Evolutionary conservation across 1,284 basidiomycete species (phyloP), one percentile per base, ranked within the genome.

Genomic region (Sporisorium exsertum): DNA sequence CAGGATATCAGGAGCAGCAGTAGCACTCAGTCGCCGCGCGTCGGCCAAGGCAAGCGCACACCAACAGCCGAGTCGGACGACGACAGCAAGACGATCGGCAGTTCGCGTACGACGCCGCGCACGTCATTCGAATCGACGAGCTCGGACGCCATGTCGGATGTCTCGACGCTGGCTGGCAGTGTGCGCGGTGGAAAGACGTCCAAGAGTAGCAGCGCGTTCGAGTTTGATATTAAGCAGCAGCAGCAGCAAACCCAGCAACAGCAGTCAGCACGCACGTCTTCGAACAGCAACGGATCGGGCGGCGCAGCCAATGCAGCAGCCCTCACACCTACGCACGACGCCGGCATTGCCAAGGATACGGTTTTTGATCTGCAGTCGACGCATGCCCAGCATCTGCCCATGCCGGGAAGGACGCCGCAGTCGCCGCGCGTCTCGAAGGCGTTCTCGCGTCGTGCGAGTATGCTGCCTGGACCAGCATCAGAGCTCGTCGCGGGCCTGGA

Each of bases 361-460:
- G 68, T 75, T 4, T 83, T 83, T 40, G 81, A 83, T 46, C 71
- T 83, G 40, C 81, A 83, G 29, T 74, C 70, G n/a, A 64, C 67
- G 22, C 72, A 75, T 20, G 67, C 76, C 1, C 66, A 75, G 13
- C 66, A 66, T 4, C 72, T 55, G 12, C 74, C 70, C 0, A 69
- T 63, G 20, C 64, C 63, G 5, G 74, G 68, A 15, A 45, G 56
- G 13, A 60, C 58, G 32, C 73, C 70, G 15, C 65, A 62, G 32
- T 77, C 78, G 24, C 73, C 71, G 2, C 73, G 80, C 9, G 58
- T 83, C 15, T 78, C 77, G 22, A 54, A 68, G 16, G 80, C 81
- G 5, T 83, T 83, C 51, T 79, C 80, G 8, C 67, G 73, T 13
- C 72, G 81, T 22, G 72, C 64, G 0, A 81, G 79, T 20, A 77